Evolutionary conservation across 1,284 basidiomycete genomes (phyloP).

Genomic region (Peniophora sp.): DNA sequence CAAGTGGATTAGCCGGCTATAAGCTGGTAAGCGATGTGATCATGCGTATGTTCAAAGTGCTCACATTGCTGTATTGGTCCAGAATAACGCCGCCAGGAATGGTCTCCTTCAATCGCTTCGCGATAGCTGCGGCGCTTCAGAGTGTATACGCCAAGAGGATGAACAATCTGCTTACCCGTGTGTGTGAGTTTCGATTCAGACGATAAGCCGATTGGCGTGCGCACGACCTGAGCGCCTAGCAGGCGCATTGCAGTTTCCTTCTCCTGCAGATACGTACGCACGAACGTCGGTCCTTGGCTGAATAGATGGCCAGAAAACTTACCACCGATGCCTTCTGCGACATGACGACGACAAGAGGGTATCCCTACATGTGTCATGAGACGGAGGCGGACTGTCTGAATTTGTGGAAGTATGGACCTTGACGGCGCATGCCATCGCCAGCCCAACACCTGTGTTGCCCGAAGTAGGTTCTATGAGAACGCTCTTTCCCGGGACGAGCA

Average conservation of each 20-base stretch:
- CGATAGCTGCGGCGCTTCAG: slow-evolving; percentile 70
- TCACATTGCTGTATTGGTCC: slow-evolving; percentile 78
- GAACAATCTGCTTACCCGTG: slow-evolving; percentile 58
- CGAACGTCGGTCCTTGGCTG: background rate
- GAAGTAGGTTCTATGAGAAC: slow-evolving; percentile 91
- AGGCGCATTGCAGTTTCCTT: slow-evolving; percentile 89
- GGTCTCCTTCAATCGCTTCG: slow-evolving; percentile 64
- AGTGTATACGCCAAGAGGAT: slow-evolving; percentile 78
- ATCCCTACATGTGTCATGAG: slow-evolving; percentile 79
- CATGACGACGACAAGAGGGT: slow-evolving; percentile 86
- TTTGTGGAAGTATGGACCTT: slow-evolving; percentile 43
- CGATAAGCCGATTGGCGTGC: slow-evolving; percentile 84
- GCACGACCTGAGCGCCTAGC: slow-evolving; percentile 87
- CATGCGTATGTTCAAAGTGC: slow-evolving; percentile 12
- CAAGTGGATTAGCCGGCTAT: slow-evolving; percentile 68
- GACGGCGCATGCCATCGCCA: slow-evolving; percentile 86
- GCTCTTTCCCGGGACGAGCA: slow-evolving; percentile 80
- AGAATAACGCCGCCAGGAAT: slow-evolving; percentile 85
- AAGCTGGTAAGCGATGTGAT: slow-evolving; percentile 26
- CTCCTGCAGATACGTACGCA: slow-evolving; percentile 40
- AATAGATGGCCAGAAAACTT: slow-evolving; percentile 13
- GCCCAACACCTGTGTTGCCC: slow-evolving; percentile 89
- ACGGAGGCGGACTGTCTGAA: slow-evolving; percentile 30
- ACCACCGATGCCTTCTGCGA: slow-evolving; percentile 92
- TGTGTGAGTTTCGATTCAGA: slow-evolving; percentile 81